phyloP scores from a whole-genome alignment of 2,329 filamentous ascomycete species.

The Ophiostoma australiae region DNA sequence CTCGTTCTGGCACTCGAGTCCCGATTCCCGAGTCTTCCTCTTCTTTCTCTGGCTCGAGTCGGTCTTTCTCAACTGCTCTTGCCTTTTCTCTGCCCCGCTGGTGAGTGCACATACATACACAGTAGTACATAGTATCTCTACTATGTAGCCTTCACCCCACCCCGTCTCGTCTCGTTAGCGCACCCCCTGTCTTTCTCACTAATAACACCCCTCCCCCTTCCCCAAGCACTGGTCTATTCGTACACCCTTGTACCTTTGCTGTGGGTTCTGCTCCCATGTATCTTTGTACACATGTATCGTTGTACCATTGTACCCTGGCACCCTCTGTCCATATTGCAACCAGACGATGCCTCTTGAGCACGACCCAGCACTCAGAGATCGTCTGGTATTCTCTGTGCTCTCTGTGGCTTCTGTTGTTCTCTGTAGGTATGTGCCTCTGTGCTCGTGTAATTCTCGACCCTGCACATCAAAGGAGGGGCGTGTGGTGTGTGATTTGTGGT shows the following conservation, averaged over 20 bases:
- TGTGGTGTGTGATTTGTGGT: conserved; percentile 15
- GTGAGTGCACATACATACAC: background rate
- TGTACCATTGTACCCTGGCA: background rate
- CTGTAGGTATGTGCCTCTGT: background rate
- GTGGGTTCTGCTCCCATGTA: conserved; percentile 17
- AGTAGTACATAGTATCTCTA: background rate
- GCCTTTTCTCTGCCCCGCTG: background rate
- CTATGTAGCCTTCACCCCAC: background rate
- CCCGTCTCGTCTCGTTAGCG: background rate
- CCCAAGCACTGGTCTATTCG: conserved; percentile 23
- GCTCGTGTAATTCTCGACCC: conserved; percentile 9
- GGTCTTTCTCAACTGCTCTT: background rate
- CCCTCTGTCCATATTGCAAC: background rate
- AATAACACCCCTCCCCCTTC: conserved; percentile 19
- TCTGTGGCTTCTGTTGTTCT: background rate
- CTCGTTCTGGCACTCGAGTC: background rate
- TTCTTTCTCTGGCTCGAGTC: background rate
- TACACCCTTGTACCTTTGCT: conserved; percentile 27
- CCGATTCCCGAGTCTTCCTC: background rate
- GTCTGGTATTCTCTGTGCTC: conserved; percentile 23
- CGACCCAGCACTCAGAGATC: conserved; percentile 24
- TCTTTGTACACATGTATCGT: background rate
- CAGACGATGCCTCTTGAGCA: background rate
- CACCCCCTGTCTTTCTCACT: conserved; percentile 14
- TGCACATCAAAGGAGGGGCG: conserved; percentile 18